Evolutionary conservation across 257 asterid species (phyloP).

Genomic region (Jasminum sambac): DNA sequence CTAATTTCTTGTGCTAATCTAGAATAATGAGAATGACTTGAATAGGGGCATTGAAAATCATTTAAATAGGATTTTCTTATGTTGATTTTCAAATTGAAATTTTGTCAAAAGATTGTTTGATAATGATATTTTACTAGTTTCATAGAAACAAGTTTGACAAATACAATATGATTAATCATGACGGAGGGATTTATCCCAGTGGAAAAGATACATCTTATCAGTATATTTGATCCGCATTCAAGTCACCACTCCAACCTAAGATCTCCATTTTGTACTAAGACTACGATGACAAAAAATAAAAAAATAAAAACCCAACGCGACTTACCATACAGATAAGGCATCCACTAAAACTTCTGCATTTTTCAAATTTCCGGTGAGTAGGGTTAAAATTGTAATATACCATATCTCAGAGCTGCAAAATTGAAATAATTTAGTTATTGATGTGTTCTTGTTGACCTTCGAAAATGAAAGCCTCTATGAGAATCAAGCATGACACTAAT

Average conservation of each 20-base stretch:
- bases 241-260: too few species aligned
- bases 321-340: conserved; percentile 60
- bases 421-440: neutral
- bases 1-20: too few species aligned
- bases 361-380: conserved; percentile 49
- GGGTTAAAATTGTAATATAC: conserved; percentile 40
- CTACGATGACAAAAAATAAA: too few species aligned
- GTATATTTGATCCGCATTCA: too few species aligned
- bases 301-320: neutral
- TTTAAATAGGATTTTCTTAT: neutral
- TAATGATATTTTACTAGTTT: neutral
- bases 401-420: conserved; percentile 50
- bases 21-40: neutral
- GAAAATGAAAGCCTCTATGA: neutral
- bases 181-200: too few species aligned
- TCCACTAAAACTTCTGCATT: conserved; percentile 55
- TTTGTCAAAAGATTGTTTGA: neutral
- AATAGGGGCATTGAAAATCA: neutral
- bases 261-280: too few species aligned
- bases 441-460: neutral
- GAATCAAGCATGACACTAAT: neutral
- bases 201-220: too few species aligned
- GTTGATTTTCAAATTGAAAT: neutral
- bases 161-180: too few species aligned
- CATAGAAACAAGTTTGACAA: neutral